Evolutionary conservation across 2,329 filamentous ascomycete species (phyloP).

Genomic region (Alternaria sp.): DNA sequence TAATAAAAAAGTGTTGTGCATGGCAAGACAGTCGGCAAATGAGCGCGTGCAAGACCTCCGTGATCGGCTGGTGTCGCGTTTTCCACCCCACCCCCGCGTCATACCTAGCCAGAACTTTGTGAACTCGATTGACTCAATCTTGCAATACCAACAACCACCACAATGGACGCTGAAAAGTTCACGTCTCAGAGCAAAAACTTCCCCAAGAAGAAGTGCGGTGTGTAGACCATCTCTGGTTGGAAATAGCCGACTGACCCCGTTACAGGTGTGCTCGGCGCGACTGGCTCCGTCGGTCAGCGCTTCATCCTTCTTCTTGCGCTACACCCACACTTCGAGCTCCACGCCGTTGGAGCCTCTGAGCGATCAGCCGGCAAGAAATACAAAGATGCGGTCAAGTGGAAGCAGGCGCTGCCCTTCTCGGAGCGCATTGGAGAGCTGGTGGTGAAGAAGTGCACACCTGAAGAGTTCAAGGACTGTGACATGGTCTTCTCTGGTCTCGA

Average conservation of each 20-base stretch:
- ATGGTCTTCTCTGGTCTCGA: conserved; percentile 93
- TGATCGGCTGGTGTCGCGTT: conserved; percentile 30
- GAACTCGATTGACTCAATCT: conserved; percentile 30
- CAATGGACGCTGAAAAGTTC: conserved; percentile 54
- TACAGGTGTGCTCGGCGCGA: conserved; percentile 78
- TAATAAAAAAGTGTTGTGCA: not conserved
- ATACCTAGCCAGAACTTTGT: conserved; percentile 22
- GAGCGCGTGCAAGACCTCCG: conserved; percentile 21
- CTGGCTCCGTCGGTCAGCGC: conserved; percentile 91
- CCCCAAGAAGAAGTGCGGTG: conserved; percentile 61
- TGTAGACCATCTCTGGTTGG: conserved; percentile 49
- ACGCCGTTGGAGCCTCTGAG: conserved; percentile 87
- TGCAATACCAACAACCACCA: conserved; percentile 23
- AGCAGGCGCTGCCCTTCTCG: conserved; percentile 85
- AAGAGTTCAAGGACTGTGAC: conserved; percentile 87
- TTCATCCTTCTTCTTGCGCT: conserved; percentile 91
- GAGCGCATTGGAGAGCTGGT: conserved; percentile 77
- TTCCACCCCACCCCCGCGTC: conserved; percentile 34
- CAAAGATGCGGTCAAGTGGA: conserved; percentile 93
- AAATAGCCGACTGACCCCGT: conserved; percentile 16
- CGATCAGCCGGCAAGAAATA: conserved; percentile 93
- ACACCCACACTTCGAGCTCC: conserved; percentile 85
- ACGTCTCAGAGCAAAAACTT: conserved; percentile 50
- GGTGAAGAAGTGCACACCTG: conserved; percentile 82
- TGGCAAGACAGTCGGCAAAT: not conserved